Evolutionary conservation across 495 filamentous ascomycete species (phyloP).

Genomic region (Thozetella sp.): DNA sequence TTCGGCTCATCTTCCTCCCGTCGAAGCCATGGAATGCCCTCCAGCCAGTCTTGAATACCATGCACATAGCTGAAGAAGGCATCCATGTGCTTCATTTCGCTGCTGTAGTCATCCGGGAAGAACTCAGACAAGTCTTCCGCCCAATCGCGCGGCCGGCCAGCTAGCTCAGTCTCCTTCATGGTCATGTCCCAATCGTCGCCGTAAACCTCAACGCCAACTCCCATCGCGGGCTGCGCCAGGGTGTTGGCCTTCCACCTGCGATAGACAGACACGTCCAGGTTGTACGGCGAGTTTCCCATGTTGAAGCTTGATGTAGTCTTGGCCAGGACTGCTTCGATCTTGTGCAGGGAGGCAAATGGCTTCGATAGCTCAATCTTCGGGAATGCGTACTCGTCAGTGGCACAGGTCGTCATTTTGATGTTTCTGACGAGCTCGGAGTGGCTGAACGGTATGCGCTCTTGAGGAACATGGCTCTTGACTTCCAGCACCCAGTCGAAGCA

Average conservation of each 20-base stretch:
- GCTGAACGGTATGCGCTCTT: neutral
- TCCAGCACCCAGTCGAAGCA: neutral
- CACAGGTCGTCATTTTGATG: neutral
- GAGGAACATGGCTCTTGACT: neutral
- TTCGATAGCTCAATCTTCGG: neutral
- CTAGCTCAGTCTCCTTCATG: neutral
- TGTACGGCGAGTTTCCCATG: neutral
- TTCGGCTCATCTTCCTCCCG: neutral
- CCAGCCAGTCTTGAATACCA: neutral
- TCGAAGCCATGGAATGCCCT: no score
- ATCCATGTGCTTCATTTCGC: neutral
- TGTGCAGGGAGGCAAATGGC: neutral
- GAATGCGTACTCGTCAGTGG: neutral
- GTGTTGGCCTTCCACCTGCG: neutral
- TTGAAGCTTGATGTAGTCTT: conserved; percentile 1
- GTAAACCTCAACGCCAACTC: neutral
- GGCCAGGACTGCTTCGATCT: neutral
- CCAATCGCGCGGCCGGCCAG: neutral
- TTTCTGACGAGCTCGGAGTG: neutral
- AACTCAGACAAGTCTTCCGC: neutral
- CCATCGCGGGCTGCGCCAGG: neutral
- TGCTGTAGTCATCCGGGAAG: neutral
- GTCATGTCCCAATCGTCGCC: neutral
- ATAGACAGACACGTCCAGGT: neutral
- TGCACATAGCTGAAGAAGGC: neutral